Percentiles rank a stretch among this genome's conserved stretches.
Conservation (phyloP, 306 rosid species). For the Cicer pinnatifidum region DNA sequence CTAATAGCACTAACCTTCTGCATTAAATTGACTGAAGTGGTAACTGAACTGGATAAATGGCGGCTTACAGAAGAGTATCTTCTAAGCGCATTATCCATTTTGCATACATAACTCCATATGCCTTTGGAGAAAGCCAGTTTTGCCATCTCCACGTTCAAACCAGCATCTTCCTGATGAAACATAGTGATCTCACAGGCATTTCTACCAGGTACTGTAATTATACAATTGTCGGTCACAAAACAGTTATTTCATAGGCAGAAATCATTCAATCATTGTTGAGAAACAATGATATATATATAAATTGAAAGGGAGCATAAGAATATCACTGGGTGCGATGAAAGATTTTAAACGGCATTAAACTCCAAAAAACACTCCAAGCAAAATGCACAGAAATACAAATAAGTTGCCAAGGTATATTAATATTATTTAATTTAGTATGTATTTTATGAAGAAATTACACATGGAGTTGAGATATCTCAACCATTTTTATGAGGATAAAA, state of each 20-base stretch:
- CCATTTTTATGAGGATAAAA: constrained; percentile 5
- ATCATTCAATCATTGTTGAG: constrained; percentile 34
- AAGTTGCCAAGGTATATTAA: constrained; percentile 22
- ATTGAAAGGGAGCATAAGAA: constrained; percentile 39
- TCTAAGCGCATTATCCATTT: constrained; percentile 82
- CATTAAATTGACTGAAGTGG: constrained; percentile 64
- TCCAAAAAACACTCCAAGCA: constrained; percentile 9
- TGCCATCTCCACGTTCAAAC: constrained; percentile 82
- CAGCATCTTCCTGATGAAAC: constrained; percentile 97
- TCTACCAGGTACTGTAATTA: constrained; percentile 72
- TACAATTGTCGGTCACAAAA: constrained; percentile 40
- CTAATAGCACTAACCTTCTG: constrained; percentile 67
- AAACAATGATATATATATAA: constrained; percentile 34
- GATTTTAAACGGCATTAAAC: constrained; percentile 29
- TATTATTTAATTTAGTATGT: constrained; percentile 26
- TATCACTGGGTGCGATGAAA: constrained; percentile 25
- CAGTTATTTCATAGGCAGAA: constrained; percentile 34
- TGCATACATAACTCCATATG: constrained; percentile 90
- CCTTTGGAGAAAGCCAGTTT: constrained; percentile 82
- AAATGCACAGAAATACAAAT: not conserved
- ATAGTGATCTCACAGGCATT: constrained; percentile 86
- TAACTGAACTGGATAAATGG: constrained; percentile 56
- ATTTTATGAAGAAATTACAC: constrained; percentile 31
- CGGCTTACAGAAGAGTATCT: constrained; percentile 53
- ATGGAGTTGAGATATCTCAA: constrained; percentile 16